These are phyloP conservation scores for Epichloe coenophiala DNA, from an alignment of 2,329 filamentous ascomycete species.

Conservation along the genomic window DNA sequence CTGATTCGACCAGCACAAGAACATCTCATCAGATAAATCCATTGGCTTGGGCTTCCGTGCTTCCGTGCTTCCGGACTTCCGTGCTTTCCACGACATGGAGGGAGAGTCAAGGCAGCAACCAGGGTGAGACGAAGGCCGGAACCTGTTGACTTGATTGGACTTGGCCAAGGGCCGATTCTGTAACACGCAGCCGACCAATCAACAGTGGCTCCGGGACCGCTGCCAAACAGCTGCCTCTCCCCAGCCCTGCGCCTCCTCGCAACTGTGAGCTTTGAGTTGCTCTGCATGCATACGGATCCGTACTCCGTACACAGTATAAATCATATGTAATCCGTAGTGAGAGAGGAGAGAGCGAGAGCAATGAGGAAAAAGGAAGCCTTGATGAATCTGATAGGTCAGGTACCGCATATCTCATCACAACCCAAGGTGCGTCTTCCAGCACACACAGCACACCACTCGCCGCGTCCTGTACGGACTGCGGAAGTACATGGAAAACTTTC, in stretches of 20 bases:
- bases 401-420: neutral
- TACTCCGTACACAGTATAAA: neutral
- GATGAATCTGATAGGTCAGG: neutral
- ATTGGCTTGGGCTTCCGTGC: neutral
- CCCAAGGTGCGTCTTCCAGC: neutral
- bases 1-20: neutral
- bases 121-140: neutral
- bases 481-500: too few relatives aligned
- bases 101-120: neutral
- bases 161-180: conserved; percentile 1
- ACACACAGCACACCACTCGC: neutral
- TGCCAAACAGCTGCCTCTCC: conserved; percentile 1
- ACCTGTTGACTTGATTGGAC: neutral
- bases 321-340: neutral
- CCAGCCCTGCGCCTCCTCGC: neutral
- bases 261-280: neutral
- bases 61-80: neutral
- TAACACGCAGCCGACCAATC: neutral
- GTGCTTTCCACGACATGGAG: neutral
- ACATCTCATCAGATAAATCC: neutral
- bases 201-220: neutral
- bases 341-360: neutral
- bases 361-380: neutral
- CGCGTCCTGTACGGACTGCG: too few relatives aligned
- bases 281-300: neutral